These are phyloP conservation scores for Sporothrix protearum DNA, from an alignment of 2,329 filamentous ascomycete species.

Conservation along the genomic window DNA sequence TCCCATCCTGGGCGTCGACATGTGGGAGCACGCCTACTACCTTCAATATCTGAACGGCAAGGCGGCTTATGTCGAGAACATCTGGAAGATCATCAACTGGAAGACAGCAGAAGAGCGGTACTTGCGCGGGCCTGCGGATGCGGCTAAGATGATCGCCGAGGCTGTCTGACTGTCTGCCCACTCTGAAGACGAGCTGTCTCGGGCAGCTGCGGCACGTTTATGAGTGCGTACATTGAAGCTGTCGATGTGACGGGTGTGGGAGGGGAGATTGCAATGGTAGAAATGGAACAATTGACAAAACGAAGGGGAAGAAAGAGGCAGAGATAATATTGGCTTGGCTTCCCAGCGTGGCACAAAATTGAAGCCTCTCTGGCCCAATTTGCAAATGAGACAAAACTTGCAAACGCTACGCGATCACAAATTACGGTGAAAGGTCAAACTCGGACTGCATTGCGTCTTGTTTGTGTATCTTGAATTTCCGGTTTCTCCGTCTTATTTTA, in stretches of 20 bases:
- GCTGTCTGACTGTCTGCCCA: slow-evolving; percentile 36
- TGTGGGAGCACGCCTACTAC: slow-evolving; percentile 95
- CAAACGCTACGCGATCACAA: neutral
- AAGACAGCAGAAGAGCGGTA: slow-evolving; percentile 64
- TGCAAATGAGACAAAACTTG: too few species aligned
- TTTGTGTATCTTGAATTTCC: neutral
- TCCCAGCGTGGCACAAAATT: slow-evolving; percentile 11
- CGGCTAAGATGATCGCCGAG: slow-evolving; percentile 45
- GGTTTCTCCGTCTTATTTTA: neutral
- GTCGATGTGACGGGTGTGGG: too few species aligned
- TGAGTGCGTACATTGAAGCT: neutral
- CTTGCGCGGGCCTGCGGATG: slow-evolving; percentile 45
- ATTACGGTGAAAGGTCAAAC: neutral
- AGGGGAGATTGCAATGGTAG: neutral
- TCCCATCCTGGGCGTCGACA: slow-evolving; percentile 76
- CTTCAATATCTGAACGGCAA: slow-evolving; percentile 71
- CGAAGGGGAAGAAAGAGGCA: neutral
- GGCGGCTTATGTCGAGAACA: slow-evolving; percentile 69
- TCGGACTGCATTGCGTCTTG: neutral
- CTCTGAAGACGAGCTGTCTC: neutral
- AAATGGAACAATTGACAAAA: neutral
- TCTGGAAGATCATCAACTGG: slow-evolving; percentile 79
- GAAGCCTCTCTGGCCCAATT: neutral
- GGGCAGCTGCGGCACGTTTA: neutral
- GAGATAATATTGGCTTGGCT: neutral